phyloP scores from a whole-genome alignment of 768 basidiomycete genomes.

The Tylopilus balloui region DNA sequence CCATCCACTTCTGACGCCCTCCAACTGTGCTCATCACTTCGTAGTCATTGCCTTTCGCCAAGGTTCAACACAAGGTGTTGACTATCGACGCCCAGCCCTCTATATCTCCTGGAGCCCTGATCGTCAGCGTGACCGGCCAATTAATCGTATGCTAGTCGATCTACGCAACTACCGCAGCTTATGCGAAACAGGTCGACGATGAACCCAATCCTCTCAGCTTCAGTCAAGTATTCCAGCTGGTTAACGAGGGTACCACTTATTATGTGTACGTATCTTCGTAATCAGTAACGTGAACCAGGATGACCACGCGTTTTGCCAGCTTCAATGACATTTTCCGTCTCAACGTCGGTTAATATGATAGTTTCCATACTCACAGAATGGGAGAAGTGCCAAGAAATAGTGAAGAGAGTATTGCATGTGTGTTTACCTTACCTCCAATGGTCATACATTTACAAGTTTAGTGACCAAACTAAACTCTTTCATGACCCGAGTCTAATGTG shows the following conservation, averaged over 20 bases:
- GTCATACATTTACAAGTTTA: constrained; percentile 5
- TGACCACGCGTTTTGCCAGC: constrained; percentile 35
- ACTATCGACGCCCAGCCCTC: constrained; percentile 91
- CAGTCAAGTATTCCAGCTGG: constrained; percentile 91
- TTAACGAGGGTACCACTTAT: constrained; percentile 68
- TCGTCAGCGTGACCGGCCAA: constrained; percentile 88
- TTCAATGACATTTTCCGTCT: constrained; percentile 92
- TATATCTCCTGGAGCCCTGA: constrained; percentile 44
- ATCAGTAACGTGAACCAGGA: constrained; percentile 1
- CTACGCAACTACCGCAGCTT: not conserved
- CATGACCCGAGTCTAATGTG: not conserved
- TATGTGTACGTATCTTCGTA: constrained; percentile 64
- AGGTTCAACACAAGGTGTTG: constrained; percentile 73
- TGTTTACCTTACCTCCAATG: constrained; percentile 15
- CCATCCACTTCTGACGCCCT: constrained; percentile 1
- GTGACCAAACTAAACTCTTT: not conserved
- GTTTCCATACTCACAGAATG: not conserved
- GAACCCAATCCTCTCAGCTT: constrained; percentile 76
- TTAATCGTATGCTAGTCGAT: constrained; percentile 51
- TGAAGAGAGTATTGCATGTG: constrained; percentile 12
- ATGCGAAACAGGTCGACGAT: constrained; percentile 67
- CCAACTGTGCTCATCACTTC: not conserved
- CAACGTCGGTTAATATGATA: constrained; percentile 52
- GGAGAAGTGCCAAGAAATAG: constrained; percentile 13
- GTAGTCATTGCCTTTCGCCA: constrained; percentile 74